Evolutionary conservation across 768 basidiomycete species (phyloP).

Genomic region (Fibroporia radiculosa): DNA sequence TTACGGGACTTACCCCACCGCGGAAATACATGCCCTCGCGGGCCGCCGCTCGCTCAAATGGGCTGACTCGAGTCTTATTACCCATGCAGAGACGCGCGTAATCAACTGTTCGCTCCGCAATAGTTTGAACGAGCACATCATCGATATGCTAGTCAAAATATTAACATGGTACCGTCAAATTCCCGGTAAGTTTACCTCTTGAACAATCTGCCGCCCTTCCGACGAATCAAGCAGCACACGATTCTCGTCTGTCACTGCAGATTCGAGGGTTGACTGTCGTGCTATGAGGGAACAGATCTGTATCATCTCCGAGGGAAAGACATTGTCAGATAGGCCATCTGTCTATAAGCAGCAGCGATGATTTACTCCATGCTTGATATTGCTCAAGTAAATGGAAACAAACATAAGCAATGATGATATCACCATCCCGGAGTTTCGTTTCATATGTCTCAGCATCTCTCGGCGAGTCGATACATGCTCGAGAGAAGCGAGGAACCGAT

Average conservation of each 20-base stretch:
- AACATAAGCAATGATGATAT: slow-evolving; percentile 44
- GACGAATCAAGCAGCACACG: no score
- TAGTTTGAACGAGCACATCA: slow-evolving; percentile 53
- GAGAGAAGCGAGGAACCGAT: slow-evolving; percentile 13
- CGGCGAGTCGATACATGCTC: slow-evolving; percentile 29
- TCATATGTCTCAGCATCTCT: slow-evolving; percentile 37
- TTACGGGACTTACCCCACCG: slow-evolving; percentile 69
- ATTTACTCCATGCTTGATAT: no score
- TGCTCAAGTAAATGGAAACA: slow-evolving; percentile 14
- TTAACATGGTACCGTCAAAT: no score
- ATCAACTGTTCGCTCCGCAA: slow-evolving; percentile 67
- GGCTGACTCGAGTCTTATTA: slow-evolving; percentile 54
- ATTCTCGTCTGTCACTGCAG: background rate
- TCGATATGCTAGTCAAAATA: slow-evolving; percentile 33
- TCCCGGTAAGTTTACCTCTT: background rate
- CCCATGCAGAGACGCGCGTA: slow-evolving; percentile 67
- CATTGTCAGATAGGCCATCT: slow-evolving; percentile 48
- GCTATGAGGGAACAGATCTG: slow-evolving; percentile 63
- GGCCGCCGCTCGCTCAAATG: slow-evolving; percentile 67
- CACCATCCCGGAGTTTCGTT: slow-evolving; percentile 43
- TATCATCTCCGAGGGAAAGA: slow-evolving; percentile 61
- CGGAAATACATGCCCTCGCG: slow-evolving; percentile 56
- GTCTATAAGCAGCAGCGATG: no score
- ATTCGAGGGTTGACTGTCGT: slow-evolving; percentile 24
- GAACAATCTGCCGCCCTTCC: background rate